A percentile compares a stretch with the other conserved stretches of the same genome.
Evolutionary conservation across 352 stramenopile genomes (phyloP).

Genomic region (Globisporangium barbulae): DNA sequence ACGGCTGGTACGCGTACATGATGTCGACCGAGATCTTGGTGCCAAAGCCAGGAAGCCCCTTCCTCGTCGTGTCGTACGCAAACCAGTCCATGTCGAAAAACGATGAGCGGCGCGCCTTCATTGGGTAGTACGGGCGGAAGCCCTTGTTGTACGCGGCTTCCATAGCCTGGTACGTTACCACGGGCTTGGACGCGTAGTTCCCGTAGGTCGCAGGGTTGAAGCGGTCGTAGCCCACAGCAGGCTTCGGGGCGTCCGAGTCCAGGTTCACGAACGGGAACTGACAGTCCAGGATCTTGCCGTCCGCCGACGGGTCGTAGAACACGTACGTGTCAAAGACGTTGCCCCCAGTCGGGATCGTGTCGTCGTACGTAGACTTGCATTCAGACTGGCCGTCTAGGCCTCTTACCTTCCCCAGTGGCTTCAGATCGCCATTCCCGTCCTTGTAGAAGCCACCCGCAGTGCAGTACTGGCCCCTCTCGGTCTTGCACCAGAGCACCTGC

Average conservation of each 20-base stretch:
- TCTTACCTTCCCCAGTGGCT: conserved; percentile 28
- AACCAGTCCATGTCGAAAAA: conserved; percentile 91
- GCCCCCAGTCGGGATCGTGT: conserved; percentile 42
- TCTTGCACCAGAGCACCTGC: conserved; percentile 84
- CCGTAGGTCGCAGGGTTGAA: conserved; percentile 46
- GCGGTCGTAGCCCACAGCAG: conserved; percentile 34
- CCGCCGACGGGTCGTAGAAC: conserved; percentile 66
- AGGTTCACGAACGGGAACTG: conserved; percentile 84
- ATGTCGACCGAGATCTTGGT: conserved; percentile 51
- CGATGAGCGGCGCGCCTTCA: conserved; percentile 68
- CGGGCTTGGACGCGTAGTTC: conserved; percentile 33
- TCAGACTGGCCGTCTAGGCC: conserved; percentile 29
- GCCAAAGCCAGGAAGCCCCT: conserved; percentile 41
- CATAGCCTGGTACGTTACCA: conserved; percentile 73
- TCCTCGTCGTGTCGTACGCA: conserved; percentile 48
- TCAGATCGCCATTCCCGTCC: conserved; percentile 17
- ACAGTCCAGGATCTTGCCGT: conserved; percentile 76
- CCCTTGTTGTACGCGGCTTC: conserved; percentile 39
- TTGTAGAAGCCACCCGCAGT: conserved; percentile 69
- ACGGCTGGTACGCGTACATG: conserved; percentile 65
- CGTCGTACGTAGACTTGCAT: conserved; percentile 47
- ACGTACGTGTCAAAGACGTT: conserved; percentile 73
- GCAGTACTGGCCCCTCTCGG: conserved; percentile 53
- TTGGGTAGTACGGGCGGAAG: conserved; percentile 89
- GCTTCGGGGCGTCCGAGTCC: conserved; percentile 32